phyloP scores from a whole-genome alignment of 176 grass and related monocot species.

The Oropetium thomaeum region DNA sequence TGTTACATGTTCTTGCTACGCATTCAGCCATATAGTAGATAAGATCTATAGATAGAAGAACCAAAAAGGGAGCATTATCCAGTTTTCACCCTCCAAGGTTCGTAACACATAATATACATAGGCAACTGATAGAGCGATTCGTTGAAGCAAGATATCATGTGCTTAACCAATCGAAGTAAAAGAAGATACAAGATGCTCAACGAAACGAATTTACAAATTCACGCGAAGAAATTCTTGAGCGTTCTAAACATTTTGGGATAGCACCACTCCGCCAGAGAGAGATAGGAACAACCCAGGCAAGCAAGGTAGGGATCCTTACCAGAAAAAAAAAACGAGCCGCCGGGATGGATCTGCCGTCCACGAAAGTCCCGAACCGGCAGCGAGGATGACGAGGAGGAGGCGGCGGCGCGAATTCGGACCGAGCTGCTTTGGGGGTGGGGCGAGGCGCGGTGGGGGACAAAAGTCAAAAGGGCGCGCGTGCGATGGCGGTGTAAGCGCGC shows the following conservation, averaged over 20 bases:
- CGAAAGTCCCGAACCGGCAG: not conserved
- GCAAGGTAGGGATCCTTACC: constrained; percentile 9
- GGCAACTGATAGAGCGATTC: not conserved
- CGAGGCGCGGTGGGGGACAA: not conserved
- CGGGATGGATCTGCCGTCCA: constrained; percentile 1
- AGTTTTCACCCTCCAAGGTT: not conserved
- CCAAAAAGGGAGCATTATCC: not conserved
- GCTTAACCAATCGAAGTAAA: not conserved
- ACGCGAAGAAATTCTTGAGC: too few species aligned
- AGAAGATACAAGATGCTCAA: not conserved
- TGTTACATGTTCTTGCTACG: not conserved
- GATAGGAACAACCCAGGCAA: not conserved
- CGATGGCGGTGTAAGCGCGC: not conserved
- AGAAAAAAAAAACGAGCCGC: not conserved
- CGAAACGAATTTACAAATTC: not conserved
- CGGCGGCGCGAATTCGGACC: not conserved
- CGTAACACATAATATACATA: not conserved
- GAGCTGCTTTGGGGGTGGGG: not conserved
- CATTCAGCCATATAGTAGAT: not conserved
- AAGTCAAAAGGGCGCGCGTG: too few species aligned
- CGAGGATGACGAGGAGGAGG: not conserved
- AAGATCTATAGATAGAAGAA: not conserved
- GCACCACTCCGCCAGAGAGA: not conserved
- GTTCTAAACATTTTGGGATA: not conserved
- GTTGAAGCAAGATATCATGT: not conserved